Evolutionary conservation across 164 flowering plant genomes (phyloP).

Genomic region (Paratinospora sagittata): DNA sequence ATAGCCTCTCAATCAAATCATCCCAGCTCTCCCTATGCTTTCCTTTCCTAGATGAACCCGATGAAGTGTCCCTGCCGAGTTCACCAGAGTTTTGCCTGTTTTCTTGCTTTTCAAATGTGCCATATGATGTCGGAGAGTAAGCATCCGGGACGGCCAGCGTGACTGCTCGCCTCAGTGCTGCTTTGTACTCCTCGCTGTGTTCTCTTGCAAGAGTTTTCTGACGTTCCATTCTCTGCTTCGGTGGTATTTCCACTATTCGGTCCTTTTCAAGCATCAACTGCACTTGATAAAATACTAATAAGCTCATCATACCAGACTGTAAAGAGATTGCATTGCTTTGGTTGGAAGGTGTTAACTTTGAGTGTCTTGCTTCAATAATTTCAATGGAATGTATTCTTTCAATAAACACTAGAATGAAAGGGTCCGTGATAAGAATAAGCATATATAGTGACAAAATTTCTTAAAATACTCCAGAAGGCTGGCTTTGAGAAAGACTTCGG

Average conservation of each 20-base stretch:
- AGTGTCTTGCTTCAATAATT: too few species aligned
- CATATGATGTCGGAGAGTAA: constrained; percentile 62
- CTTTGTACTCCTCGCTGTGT: constrained; percentile 62
- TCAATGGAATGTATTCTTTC: too few species aligned
- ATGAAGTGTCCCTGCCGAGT: neutral
- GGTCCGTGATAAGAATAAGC: too few species aligned
- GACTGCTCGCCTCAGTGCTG: constrained; percentile 77
- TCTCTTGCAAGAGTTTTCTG: constrained; percentile 55
- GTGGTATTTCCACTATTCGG: constrained; percentile 59
- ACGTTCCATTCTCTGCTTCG: constrained; percentile 70
- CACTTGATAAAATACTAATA: neutral
- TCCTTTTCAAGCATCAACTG: constrained; percentile 75
- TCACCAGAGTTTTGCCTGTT: constrained; percentile 24
- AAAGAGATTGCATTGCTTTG: neutral
- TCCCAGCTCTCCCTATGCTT: constrained; percentile 55
- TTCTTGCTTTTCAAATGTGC: constrained; percentile 47
- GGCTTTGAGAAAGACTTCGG: too few species aligned
- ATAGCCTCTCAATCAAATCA: constrained; percentile 58
- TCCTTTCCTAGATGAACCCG: constrained; percentile 29
- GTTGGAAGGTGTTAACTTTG: neutral
- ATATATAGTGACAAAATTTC: too few species aligned
- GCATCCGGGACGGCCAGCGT: constrained; percentile 62
- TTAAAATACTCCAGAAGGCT: too few species aligned
- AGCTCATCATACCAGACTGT: neutral
- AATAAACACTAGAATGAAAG: too few species aligned